Conservation (phyloP, 495 filamentous ascomycete genomes). For the Aspergillus campestris region DNA sequence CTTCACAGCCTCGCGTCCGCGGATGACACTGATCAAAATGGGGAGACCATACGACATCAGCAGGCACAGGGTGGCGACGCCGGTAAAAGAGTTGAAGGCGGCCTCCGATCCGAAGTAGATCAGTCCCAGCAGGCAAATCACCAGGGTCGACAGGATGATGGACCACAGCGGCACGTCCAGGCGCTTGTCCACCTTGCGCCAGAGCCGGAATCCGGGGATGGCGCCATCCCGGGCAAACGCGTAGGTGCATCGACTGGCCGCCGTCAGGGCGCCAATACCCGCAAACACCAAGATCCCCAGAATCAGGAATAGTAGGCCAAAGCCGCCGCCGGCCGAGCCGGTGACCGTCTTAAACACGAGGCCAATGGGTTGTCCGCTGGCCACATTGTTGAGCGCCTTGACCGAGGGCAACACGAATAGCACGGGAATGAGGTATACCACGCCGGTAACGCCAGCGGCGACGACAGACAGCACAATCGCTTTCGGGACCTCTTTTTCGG, state of each 20-base stretch:
- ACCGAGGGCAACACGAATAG: constrained; percentile 56
- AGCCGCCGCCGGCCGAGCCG: constrained; percentile 47
- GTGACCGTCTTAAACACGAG: constrained; percentile 27
- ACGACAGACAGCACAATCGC: constrained; percentile 64
- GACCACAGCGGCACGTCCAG: constrained; percentile 51
- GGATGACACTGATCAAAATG: constrained; percentile 50
- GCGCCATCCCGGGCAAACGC: constrained; percentile 62
- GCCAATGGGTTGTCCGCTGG: constrained; percentile 42
- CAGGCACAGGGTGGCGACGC: constrained; percentile 57
- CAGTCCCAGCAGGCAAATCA: constrained; percentile 49
- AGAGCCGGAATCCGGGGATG: constrained; percentile 58
- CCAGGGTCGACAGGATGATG: constrained; percentile 45
- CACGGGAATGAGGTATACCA: constrained; percentile 59
- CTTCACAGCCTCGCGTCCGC: constrained; percentile 38
- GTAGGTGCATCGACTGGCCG: constrained; percentile 66
- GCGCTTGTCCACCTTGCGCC: constrained; percentile 47
- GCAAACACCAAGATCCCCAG: constrained; percentile 69
- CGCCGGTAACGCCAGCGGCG: constrained; percentile 59
- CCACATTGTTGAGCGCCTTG: constrained; percentile 47
- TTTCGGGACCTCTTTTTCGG: constrained; percentile 56
- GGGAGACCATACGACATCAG: constrained; percentile 55
- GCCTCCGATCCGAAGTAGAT: constrained; percentile 56
- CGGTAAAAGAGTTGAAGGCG: constrained; percentile 60
- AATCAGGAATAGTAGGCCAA: constrained; percentile 64
- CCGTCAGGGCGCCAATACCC: constrained; percentile 61